Base-by-base conservation (phyloP, 768 basidiomycete species). In the Hemileccinum rubropunctum region DNA sequence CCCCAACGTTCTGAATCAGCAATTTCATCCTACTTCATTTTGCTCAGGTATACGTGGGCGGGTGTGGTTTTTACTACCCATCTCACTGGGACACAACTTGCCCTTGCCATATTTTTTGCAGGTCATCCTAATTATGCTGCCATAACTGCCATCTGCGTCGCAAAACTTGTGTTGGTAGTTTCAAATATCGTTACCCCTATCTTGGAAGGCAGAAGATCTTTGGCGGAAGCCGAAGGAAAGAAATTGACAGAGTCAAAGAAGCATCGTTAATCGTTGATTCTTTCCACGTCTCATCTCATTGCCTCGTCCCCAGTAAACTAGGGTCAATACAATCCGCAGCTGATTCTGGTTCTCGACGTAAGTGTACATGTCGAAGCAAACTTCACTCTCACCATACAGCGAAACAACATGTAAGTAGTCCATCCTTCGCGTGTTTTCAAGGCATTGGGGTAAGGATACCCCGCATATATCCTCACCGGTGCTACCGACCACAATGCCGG, bases 71-170 rank as follows among this genome's bases (percentile, higher is more conserved):
- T 36, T 27, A 35, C 32, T 33, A 8, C 6, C 13, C n/a, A 32
- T 26, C 27, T 2, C 39, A n/a, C n/a, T 38, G 27, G 28, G 15
- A 15, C 9, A 20, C 35, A 12, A n/a, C 48, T 59, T 6, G 59
- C 34, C n/a, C 44, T 13, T 14, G 8, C 21, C 27, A 17, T 30
- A 15, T 28, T n/a, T 20, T 17, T 34, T n/a, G 2, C 62, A 88
- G 93, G 89, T 40, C 90, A 93, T 60, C 66, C 86, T 11, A 93
- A 83, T 6, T 84, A 80, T 63, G 84, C 94, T 43, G 94, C 94
- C n/a, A 84, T 98, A 56, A 86, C 88, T 23, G 92, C 94, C 20
- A 74, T 95, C 45, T 76, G 87, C 12, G 77, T 83, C 10, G 94
- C 94, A 43, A 95, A 98, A 64, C 17, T 84, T 35, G 84, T 98